These are phyloP conservation scores for Sporothrix variecibatus DNA, from an alignment of 2,329 filamentous ascomycete genomes.

Conservation along the genomic window DNA sequence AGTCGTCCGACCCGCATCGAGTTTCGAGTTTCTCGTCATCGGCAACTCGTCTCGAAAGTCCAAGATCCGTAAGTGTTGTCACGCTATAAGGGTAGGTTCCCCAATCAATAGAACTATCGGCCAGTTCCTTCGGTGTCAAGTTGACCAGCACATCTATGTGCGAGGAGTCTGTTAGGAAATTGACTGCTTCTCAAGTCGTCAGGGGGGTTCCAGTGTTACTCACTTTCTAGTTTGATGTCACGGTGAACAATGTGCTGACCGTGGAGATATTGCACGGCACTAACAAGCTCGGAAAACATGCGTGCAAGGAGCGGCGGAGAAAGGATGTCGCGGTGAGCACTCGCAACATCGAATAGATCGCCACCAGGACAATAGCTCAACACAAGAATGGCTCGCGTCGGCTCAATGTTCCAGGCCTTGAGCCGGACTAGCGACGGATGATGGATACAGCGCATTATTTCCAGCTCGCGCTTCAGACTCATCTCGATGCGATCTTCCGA, in stretches of 20 bases:
- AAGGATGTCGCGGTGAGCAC: slow-evolving; percentile 67
- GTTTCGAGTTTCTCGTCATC: slow-evolving; percentile 89
- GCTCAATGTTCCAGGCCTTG: slow-evolving; percentile 87
- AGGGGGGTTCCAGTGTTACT: slow-evolving; percentile 39
- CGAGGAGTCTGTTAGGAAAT: not conserved
- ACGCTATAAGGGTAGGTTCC: slow-evolving; percentile 76
- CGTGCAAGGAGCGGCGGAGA: slow-evolving; percentile 71
- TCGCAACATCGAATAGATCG: slow-evolving; percentile 91
- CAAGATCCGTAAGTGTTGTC: slow-evolving; percentile 87
- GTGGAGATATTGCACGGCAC: slow-evolving; percentile 84
- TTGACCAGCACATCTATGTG: slow-evolving; percentile 84
- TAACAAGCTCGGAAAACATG: slow-evolving; percentile 87
- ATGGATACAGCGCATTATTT: slow-evolving; percentile 84
- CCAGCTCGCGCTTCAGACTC: slow-evolving; percentile 89
- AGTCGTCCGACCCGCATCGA: slow-evolving; percentile 93
- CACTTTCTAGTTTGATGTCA: slow-evolving; percentile 96
- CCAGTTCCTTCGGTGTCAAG: slow-evolving; percentile 67
- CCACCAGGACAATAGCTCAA: slow-evolving; percentile 91
- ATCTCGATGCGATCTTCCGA: slow-evolving; percentile 92
- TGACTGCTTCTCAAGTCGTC: not conserved
- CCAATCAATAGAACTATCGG: slow-evolving; percentile 67
- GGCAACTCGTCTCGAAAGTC: slow-evolving; percentile 81
- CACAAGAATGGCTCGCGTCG: slow-evolving; percentile 78
- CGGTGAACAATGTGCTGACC: slow-evolving; percentile 85
- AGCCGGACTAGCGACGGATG: slow-evolving; percentile 90